Evolutionary conservation across 106 monocot species (phyloP), one percentile per base, ranked within the genome.

Genomic region (Dendrobium huoshanense): DNA sequence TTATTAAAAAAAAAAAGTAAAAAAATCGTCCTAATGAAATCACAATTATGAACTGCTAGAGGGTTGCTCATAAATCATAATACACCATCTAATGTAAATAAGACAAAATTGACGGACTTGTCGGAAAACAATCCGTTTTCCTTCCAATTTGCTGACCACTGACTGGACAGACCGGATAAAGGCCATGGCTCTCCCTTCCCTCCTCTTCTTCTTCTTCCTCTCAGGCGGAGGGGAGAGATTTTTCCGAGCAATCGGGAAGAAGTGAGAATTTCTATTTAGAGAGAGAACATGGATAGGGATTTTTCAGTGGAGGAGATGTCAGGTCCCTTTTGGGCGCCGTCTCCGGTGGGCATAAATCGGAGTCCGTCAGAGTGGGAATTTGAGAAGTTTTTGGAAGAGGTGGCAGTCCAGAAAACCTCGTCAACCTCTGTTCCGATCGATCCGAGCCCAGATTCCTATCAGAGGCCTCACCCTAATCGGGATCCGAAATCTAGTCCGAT

Each of bases 271-370:
- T 17, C 72, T 8, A 13, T 3, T 13, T 11, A 43, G 19, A 24
- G 48, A 76, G 75, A 48, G 48, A 45, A 47, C 11, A 92, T 92
- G 92, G 85, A 87, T 41, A 87, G 85, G 65, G 83, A 78, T 72
- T 89, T 92, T 87, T 89, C 91, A 13, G 85, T 87, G 43, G 92
- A 92, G 55, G 92, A 89, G 73, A 88, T 91, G 10, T 37, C 86
- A 24, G 83, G 87, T 11, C 41, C 81, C 25, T 85, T 87, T 88
- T 89, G 85, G 88, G 70, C 81, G 19, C 27, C 72, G 17, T 74
- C 83, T 9, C 75, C 82, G 65, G 78, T 70, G 55, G 33, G 15
- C 15, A 78, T 31, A 81, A 89, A 85, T 59, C 78, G 85, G 81
- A 89, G 87, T 77, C 44, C 83, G 13, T 89, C 92, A 49, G 89